Evolutionary conservation across 108 stramenopile genomes (phyloP).

Genomic region (Skeletonema potamos): DNA sequence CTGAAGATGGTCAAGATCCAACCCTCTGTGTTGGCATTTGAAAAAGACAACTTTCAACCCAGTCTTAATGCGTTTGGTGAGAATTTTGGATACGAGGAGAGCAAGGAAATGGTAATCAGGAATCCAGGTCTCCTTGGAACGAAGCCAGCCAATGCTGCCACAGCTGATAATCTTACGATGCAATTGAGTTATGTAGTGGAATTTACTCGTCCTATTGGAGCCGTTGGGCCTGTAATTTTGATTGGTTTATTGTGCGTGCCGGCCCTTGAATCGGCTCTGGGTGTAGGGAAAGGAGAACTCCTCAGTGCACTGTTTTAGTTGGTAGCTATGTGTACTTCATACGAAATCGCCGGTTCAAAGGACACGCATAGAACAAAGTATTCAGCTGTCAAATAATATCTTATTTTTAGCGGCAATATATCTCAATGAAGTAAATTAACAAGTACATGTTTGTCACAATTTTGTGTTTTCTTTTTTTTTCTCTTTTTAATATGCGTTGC

Average conservation of each 20-base stretch:
- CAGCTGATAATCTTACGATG: slow-evolving; percentile 64
- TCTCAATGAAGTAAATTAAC: slow-evolving; percentile 5
- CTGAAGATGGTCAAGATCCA: slow-evolving; percentile 79
- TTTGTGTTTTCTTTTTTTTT: slow-evolving; percentile 1
- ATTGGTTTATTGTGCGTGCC: slow-evolving; percentile 56
- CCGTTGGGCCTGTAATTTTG: slow-evolving; percentile 46
- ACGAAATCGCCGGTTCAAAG: not conserved
- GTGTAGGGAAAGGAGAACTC: slow-evolving; percentile 42
- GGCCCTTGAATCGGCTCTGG: slow-evolving; percentile 53
- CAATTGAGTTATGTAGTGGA: slow-evolving; percentile 75
- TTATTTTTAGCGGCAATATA: slow-evolving; percentile 23
- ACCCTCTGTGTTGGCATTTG: slow-evolving; percentile 73
- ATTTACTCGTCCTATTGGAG: slow-evolving; percentile 63
- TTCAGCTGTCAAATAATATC: not conserved
- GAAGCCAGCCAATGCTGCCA: slow-evolving; percentile 58
- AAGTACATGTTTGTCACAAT: not conserved
- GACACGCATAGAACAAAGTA: not conserved
- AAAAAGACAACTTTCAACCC: slow-evolving; percentile 54
- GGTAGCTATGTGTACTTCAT: not conserved
- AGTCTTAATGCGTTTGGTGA: slow-evolving; percentile 60
- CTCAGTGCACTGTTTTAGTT: slow-evolving; percentile 24
- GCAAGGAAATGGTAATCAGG: slow-evolving; percentile 78
- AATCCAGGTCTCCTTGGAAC: slow-evolving; percentile 84
- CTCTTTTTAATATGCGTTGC: not conserved
- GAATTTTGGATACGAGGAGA: slow-evolving; percentile 78